phyloP scores from a whole-genome alignment of 2,329 filamentous ascomycete genomes.

The Penicillium janthinellum region DNA sequence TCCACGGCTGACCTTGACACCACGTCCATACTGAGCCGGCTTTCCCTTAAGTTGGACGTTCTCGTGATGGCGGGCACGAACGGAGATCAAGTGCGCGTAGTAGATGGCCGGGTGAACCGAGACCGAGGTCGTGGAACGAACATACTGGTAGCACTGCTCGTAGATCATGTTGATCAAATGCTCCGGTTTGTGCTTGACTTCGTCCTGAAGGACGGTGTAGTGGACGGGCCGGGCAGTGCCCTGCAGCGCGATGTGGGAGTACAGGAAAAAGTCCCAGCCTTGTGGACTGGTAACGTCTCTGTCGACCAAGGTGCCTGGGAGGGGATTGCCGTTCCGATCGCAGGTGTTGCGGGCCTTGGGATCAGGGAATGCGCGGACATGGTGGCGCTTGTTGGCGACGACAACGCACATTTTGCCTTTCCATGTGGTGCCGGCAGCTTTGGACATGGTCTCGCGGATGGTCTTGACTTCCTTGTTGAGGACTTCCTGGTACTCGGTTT shows the following conservation, averaged over 20 bases:
- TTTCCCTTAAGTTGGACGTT: conserved; percentile 44
- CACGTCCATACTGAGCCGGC: conserved; percentile 41
- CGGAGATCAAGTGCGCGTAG: conserved; percentile 88
- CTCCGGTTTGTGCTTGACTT: conserved; percentile 67
- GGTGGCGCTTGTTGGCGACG: conserved; percentile 90
- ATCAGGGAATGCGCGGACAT: conserved; percentile 87
- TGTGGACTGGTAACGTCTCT: conserved; percentile 86
- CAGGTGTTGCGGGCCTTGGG: conserved; percentile 49
- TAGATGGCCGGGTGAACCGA: conserved; percentile 82
- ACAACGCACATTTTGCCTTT: conserved; percentile 77
- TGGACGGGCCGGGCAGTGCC: conserved; percentile 91
- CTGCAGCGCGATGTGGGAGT: conserved; percentile 78
- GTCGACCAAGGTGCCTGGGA: conserved; percentile 87
- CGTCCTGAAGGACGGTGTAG: conserved; percentile 86
- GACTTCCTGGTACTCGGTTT: conserved; percentile 81
- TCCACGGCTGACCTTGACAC: conserved; percentile 2
- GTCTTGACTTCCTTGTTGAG: conserved; percentile 70
- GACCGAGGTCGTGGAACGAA: conserved; percentile 87
- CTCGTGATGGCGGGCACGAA: conserved; percentile 77
- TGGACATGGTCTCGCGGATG: conserved; percentile 12
- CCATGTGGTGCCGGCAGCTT: conserved; percentile 25
- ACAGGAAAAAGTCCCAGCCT: conserved; percentile 84
- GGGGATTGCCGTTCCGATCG: conserved; percentile 78
- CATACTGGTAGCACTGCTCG: conserved; percentile 91
- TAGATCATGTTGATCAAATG: conserved; percentile 87